Evolutionary conservation across 2,329 filamentous ascomycete species (phyloP), one percentile per base, ranked within the genome.

Genomic region (Calonectria ilicicola): DNA sequence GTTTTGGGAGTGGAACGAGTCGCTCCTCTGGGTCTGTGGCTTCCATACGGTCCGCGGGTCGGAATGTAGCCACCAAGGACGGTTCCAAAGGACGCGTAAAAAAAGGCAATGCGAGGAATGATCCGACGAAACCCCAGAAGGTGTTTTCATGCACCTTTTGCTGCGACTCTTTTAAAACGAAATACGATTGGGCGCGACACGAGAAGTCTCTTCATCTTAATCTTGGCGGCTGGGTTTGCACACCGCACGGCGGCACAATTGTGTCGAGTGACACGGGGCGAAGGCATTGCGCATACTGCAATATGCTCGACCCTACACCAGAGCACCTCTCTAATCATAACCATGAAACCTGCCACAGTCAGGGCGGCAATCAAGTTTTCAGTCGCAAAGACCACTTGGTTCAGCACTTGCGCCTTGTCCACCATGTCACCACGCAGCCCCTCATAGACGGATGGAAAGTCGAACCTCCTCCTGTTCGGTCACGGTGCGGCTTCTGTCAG

Each of bases 371-470:
- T 1, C 78, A 76, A 1, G 44, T 77, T 1, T 83, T 82, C 32
- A 75, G 73, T 0, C 76, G 81, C 9, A 83, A 82, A 8, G 82
- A 83, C 8, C 81, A 83, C 21, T 77, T 83, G 0, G 75, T 79
- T 1, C 81, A 83, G 27, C 81, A 83, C 14, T 70, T 83, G 2
- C 73, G 79, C n/a, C 74, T 78, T 1, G 75, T 80, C 1, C 81
- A 83, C 4, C 42, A 69, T 38, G 27, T 79, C 12, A 86, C 87
- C 80, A 81, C 5, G 44, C 79, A 60, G 77, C 83, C 74, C 83
- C 86, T 85, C 82, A 89, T 71, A 78, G 82, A 81, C 14, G 62
- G 73, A 15, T 83, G 81, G 81, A 82, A 80, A 42, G 71, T 77
- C 5, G 73, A 79, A 27, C 74, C 76, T 0, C 75, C 76, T 2